A percentile compares a stretch with the other conserved stretches of the same genome.
phyloP scores from a whole-genome alignment of 208 protist genomes.

The Trypanosoma theileri region DNA sequence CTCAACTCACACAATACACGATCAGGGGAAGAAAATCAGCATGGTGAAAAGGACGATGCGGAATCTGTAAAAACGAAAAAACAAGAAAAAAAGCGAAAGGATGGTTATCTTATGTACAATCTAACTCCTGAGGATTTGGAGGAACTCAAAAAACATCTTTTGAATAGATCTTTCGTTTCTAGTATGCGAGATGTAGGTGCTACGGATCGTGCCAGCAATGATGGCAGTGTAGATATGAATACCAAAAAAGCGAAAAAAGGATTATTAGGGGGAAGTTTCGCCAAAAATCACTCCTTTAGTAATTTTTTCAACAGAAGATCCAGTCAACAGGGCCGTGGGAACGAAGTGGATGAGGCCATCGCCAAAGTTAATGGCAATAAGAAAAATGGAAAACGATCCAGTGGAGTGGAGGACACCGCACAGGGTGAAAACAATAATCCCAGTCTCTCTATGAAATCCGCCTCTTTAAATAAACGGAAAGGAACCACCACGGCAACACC shows the following conservation, averaged over 20 bases:
- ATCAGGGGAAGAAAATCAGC: background rate
- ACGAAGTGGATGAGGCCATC: background rate
- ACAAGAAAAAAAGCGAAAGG: constrained; percentile 51
- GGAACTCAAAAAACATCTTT: constrained; percentile 58
- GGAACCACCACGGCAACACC: too few relatives aligned
- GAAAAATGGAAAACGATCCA: background rate
- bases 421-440: background rate
- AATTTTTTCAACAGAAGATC: background rate
- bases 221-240: constrained; percentile 26
- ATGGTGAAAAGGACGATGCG: background rate
- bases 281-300: constrained; percentile 4
- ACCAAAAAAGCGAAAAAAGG: constrained; percentile 16
- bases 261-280: constrained; percentile 1
- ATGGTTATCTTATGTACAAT: constrained; percentile 83
- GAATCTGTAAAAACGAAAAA: background rate
- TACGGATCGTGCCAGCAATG: constrained; percentile 3
- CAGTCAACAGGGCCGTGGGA: background rate
- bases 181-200: background rate
- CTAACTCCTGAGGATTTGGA: constrained; percentile 72
- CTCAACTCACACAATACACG: background rate
- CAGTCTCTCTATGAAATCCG: too few relatives aligned
- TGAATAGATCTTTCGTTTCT: constrained; percentile 11
- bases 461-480: too few relatives aligned
- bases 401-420: background rate
- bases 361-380: constrained; percentile 3